These are phyloP conservation scores for Venturiaceae sp. DNA, from an alignment of 2,329 filamentous ascomycete genomes.

Conservation along the genomic window DNA sequence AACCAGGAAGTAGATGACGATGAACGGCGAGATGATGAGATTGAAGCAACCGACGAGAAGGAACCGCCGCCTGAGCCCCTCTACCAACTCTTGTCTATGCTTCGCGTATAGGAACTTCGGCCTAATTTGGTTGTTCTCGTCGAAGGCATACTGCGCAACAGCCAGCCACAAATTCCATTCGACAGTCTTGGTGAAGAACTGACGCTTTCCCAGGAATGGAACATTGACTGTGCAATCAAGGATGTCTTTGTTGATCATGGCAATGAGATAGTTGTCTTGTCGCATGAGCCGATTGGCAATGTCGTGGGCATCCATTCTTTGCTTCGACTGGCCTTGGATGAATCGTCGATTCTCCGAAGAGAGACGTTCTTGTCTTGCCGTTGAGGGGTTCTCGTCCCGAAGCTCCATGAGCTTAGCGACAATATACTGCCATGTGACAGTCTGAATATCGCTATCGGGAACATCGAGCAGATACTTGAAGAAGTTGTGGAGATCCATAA, in stretches of 20 bases:
- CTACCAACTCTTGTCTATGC: slow-evolving; percentile 67
- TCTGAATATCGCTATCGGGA: slow-evolving; percentile 80
- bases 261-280: slow-evolving; percentile 93
- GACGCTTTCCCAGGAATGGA: slow-evolving; percentile 68
- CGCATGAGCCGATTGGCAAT: slow-evolving; percentile 97
- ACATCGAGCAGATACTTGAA: slow-evolving; percentile 76
- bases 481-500: slow-evolving; percentile 75
- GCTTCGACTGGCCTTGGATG: slow-evolving; percentile 78
- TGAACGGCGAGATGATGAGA: slow-evolving; percentile 75
- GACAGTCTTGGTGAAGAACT: slow-evolving; percentile 80
- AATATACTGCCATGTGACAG: slow-evolving; percentile 86
- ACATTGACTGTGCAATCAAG: slow-evolving; percentile 78
- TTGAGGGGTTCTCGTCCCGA: slow-evolving; percentile 78
- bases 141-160: slow-evolving; percentile 90
- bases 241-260: slow-evolving; percentile 94
- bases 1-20: slow-evolving; percentile 76
- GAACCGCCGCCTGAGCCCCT: slow-evolving; percentile 68
- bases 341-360: slow-evolving; percentile 50
- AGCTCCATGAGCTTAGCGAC: slow-evolving; percentile 77
- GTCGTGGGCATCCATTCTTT: slow-evolving; percentile 89
- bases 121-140: slow-evolving; percentile 76
- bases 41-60: slow-evolving; percentile 78
- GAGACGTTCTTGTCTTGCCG: slow-evolving; percentile 45
- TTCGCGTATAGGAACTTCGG: slow-evolving; percentile 78
- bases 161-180: slow-evolving; percentile 89